These are phyloP conservation scores for Leishmania guyanensis DNA, from an alignment of 208 protist genomes.

Conservation along the genomic window DNA sequence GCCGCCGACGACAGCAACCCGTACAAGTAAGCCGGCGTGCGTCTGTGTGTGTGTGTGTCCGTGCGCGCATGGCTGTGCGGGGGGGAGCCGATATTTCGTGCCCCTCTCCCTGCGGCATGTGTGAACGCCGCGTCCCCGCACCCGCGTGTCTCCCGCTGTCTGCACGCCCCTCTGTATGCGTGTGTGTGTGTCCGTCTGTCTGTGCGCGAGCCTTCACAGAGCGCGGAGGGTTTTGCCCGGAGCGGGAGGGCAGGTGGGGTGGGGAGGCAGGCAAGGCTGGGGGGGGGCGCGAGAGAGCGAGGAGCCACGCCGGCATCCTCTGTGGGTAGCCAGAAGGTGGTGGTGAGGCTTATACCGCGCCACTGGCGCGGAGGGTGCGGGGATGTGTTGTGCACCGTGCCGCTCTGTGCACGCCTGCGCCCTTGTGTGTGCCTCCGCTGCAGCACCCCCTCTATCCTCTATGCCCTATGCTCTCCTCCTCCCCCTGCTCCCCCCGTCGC, in stretches of 20 bases:
- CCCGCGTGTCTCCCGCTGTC: neutral
- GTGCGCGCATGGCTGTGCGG: neutral
- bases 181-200: neutral
- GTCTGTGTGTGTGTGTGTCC: neutral
- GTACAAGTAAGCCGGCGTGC: slow-evolving; percentile 29
- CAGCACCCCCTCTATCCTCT: neutral
- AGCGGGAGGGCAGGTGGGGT: neutral
- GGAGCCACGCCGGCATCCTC: slow-evolving; percentile 1
- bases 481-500: no score
- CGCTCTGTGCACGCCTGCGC: neutral
- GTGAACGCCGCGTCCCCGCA: neutral
- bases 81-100: neutral
- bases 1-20: slow-evolving; percentile 55
- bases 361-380: neutral
- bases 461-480: neutral
- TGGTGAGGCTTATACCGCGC: neutral
- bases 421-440: neutral
- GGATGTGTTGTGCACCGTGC: neutral
- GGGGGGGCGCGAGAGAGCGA: neutral
- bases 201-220: neutral
- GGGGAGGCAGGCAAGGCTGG: neutral
- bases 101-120: neutral
- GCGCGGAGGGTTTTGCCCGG: neutral
- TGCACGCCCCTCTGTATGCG: neutral
- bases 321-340: neutral